Conservation (phyloP, 768 basidiomycete species). For the Suillus paluster region DNA sequence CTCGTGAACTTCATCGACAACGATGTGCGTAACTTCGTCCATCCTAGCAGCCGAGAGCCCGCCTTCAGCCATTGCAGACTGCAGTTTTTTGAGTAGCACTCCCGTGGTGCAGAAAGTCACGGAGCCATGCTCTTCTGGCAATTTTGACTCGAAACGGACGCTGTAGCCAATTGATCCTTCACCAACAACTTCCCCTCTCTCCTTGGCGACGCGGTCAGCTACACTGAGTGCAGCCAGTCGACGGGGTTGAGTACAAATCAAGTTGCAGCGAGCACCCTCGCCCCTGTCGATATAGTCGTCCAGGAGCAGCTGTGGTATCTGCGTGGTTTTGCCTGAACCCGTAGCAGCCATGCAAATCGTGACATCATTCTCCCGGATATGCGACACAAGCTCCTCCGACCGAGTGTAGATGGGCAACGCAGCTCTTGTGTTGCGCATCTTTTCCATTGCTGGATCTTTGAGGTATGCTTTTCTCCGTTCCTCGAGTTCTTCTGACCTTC, state of each 20-base stretch:
- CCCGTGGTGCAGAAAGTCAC: constrained; percentile 95
- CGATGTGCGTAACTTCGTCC: constrained; percentile 84
- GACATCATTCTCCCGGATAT: constrained; percentile 79
- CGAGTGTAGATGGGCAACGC: constrained; percentile 78
- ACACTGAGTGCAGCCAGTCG: constrained; percentile 91
- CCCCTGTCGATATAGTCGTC: constrained; percentile 80
- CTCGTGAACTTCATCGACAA: constrained; percentile 97
- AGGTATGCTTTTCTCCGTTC: constrained; percentile 63
- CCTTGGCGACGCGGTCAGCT: constrained; percentile 88
- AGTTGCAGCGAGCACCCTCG: constrained; percentile 85
- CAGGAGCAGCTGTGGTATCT: constrained; percentile 90
- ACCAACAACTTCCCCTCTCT: constrained; percentile 78
- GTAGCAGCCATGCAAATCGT: constrained; percentile 90
- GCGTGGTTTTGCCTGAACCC: constrained; percentile 93
- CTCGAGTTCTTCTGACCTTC: constrained; percentile 63
- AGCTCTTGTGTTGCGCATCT: constrained; percentile 69
- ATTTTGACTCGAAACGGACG: constrained; percentile 86
- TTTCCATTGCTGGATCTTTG: constrained; percentile 57
- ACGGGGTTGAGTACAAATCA: constrained; percentile 93
- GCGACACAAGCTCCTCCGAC: constrained; percentile 65
- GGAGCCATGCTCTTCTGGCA: constrained; percentile 79
- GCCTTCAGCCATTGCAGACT: constrained; percentile 63
- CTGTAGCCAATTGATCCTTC: constrained; percentile 80
- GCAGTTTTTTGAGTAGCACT: constrained; percentile 85
- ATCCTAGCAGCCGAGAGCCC: constrained; percentile 43